Conservation (phyloP, 2,329 filamentous ascomycete genomes). For the Cercospora beticola region DNA sequence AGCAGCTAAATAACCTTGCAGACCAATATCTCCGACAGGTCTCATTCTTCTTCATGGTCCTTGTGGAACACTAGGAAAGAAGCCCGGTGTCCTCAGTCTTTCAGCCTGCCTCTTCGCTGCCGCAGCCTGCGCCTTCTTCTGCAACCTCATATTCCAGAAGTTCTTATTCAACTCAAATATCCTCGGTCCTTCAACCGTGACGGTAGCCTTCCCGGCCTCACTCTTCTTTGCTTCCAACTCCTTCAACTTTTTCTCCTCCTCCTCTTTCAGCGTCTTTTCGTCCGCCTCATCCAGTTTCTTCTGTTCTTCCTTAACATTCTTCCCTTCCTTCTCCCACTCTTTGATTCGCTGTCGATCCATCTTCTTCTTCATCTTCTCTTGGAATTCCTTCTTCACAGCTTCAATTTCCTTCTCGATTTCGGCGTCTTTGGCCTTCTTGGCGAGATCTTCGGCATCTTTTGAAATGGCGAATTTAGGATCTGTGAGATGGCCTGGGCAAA, state of each 20-base stretch:
- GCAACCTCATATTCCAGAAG: conserved; percentile 83
- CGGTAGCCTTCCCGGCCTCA: conserved; percentile 63
- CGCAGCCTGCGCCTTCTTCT: conserved; percentile 75
- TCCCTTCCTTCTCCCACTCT: conserved; percentile 55
- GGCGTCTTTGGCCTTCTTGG: conserved; percentile 56
- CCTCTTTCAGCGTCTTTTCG: conserved; percentile 44
- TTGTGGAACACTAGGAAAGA: conserved; percentile 69
- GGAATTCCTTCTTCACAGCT: conserved; percentile 51
- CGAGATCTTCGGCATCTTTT: conserved; percentile 64
- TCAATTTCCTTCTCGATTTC: conserved; percentile 52
- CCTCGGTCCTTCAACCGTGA: conserved; percentile 64
- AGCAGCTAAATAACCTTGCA: background rate
- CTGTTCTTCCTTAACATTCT: conserved; percentile 65
- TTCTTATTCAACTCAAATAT: conserved; percentile 85
- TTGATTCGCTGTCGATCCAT: conserved; percentile 43
- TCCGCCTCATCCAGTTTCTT: conserved; percentile 67
- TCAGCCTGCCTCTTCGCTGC: conserved; percentile 78
- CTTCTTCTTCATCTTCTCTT: conserved; percentile 49
- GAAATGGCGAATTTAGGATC: conserved; percentile 76
- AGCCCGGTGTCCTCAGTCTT: conserved; percentile 70
- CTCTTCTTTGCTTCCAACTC: conserved; percentile 45
- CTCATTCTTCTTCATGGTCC: background rate
- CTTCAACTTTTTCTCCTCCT: conserved; percentile 46
- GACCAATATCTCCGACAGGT: background rate
- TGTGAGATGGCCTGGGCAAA: conserved; percentile 78